Evolutionary conservation across 75 land plant genomes (phyloP).

Genomic region (Pinus taeda): DNA sequence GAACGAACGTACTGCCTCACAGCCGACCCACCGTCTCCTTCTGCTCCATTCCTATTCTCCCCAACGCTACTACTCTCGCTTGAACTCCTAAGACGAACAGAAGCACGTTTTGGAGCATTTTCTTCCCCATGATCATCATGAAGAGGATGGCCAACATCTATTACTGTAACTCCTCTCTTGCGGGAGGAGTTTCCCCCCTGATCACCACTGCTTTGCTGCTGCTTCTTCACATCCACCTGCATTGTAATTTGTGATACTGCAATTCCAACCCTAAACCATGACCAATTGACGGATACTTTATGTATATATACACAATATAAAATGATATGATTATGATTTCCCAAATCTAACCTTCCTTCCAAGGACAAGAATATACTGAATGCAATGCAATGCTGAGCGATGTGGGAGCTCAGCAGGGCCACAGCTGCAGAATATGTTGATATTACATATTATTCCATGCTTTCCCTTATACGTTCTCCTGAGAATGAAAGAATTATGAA

Average conservation of each 20-base stretch:
- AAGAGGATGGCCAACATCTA: not conserved
- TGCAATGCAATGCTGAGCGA: too few species aligned
- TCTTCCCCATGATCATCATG: not conserved
- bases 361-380: too few species aligned
- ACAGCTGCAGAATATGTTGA: too few species aligned
- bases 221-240: constrained; percentile 1
- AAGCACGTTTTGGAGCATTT: not conserved
- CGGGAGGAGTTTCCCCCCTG: too few species aligned
- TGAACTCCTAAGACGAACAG: constrained; percentile 3
- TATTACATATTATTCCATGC: too few species aligned
- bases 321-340: too few species aligned
- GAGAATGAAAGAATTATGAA: too few species aligned
- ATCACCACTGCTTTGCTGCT: not conserved
- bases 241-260: not conserved
- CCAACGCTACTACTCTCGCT: not conserved
- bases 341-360: too few species aligned
- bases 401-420: too few species aligned
- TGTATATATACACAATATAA: too few species aligned
- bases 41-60: not conserved
- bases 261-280: not conserved
- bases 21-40: not conserved
- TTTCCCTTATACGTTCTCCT: too few species aligned
- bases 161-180: not conserved
- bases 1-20: constrained; percentile 74
- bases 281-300: not conserved